phyloP scores from a whole-genome alignment of 1,139 yeast genomes.

The Hyphopichia wangnamkhiaoensis region DNA sequence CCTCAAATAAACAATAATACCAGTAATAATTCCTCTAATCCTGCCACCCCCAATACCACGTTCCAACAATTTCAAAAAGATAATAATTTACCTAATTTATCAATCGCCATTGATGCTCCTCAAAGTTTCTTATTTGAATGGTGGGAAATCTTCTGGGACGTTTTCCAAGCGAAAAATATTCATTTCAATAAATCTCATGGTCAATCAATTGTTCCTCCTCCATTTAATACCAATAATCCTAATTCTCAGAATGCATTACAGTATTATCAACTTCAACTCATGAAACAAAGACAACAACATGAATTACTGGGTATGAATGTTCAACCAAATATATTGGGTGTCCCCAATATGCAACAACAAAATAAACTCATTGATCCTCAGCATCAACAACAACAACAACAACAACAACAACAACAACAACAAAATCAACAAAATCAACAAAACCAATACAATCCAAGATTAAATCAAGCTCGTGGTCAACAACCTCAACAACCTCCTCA shows the following conservation, averaged over 20 bases:
- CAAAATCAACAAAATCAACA: too few species aligned
- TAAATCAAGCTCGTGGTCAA: conserved; percentile 7
- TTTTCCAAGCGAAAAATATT: conserved; percentile 70
- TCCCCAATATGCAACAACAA: conserved; percentile 9
- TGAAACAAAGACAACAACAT: conserved; percentile 65
- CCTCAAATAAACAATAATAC: conserved; percentile 16
- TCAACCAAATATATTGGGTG: conserved; percentile 19
- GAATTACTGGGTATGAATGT: conserved; percentile 46
- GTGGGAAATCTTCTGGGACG: conserved; percentile 98
- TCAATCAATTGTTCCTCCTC: neutral
- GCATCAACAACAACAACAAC: conserved; percentile 8
- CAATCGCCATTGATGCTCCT: conserved; percentile 72
- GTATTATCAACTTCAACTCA: conserved; percentile 67
- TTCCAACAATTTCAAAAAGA: conserved; percentile 29
- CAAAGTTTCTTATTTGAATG: conserved; percentile 88
- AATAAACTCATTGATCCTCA: conserved; percentile 11
- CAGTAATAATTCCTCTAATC: conserved; percentile 5
- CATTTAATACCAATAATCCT: conserved; percentile 46
- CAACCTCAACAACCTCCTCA: conserved; percentile 10
- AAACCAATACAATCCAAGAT: too few species aligned
- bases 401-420: neutral
- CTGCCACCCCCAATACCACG: conserved; percentile 17
- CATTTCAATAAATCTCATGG: conserved; percentile 15
- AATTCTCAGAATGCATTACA: conserved; percentile 60
- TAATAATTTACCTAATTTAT: conserved; percentile 49